A percentile compares a stretch with the other conserved stretches of the same genome.
These are phyloP conservation scores for Plenodomus biglobosus DNA, from an alignment of 2,329 filamentous ascomycete species.

Conservation along the genomic window DNA sequence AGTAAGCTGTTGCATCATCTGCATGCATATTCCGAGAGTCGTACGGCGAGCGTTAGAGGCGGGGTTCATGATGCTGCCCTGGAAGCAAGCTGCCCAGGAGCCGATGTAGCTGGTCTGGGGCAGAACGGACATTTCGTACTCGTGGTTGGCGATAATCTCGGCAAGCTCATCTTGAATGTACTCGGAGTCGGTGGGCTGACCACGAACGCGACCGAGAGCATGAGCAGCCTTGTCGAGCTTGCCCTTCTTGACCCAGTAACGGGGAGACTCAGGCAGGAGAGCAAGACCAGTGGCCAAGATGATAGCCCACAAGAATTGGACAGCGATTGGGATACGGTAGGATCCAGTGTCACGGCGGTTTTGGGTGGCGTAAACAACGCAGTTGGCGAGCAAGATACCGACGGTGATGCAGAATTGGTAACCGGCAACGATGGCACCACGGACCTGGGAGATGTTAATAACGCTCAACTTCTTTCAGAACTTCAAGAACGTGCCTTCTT, in stretches of 20 bases:
- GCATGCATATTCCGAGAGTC: constrained; percentile 51
- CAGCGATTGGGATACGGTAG: constrained; percentile 75
- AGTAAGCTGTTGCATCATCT: constrained; percentile 62
- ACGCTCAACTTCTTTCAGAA: too few species aligned
- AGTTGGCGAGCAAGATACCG: constrained; percentile 73
- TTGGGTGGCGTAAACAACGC: constrained; percentile 74
- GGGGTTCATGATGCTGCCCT: constrained; percentile 52
- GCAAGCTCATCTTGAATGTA: constrained; percentile 79
- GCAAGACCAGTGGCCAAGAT: constrained; percentile 73
- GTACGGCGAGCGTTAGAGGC: constrained; percentile 55
- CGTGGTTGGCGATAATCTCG: constrained; percentile 90
- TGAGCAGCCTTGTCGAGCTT: constrained; percentile 66
- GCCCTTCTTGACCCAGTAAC: constrained; percentile 81
- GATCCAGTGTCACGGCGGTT: constrained; percentile 64
- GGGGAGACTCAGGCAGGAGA: constrained; percentile 81
- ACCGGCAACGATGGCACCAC: constrained; percentile 70
- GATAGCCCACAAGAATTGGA: constrained; percentile 81
- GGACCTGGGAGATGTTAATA: constrained; percentile 54
- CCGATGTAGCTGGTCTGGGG: constrained; percentile 40
- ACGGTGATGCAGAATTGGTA: constrained; percentile 86
- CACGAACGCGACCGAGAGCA: constrained; percentile 70
- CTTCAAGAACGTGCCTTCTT: neutral
- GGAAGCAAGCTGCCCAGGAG: constrained; percentile 68
- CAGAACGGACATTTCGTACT: constrained; percentile 71
- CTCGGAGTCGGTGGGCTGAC: constrained; percentile 71